A percentile compares a stretch with the other conserved stretches of the same genome.
These are phyloP conservation scores for Leptosphaerulina australis DNA, from an alignment of 2,329 filamentous ascomycete genomes.

Conservation along the genomic window DNA sequence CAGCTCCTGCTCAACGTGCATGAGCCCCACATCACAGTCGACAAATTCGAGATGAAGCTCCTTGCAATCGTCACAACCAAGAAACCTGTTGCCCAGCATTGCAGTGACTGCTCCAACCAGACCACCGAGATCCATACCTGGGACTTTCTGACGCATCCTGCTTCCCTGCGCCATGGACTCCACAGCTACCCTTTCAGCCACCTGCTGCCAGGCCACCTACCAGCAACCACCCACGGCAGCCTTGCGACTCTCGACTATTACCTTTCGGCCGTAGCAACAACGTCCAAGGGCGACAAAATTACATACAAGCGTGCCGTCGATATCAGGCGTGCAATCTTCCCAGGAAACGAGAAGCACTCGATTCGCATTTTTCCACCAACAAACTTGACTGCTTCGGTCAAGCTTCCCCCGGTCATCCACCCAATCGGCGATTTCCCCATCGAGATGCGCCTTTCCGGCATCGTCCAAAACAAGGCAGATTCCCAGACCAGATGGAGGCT, in stretches of 20 bases:
- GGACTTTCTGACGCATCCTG: conserved; percentile 65
- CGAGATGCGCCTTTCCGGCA: conserved; percentile 81
- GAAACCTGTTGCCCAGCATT: conserved; percentile 80
- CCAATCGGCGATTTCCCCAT: conserved; percentile 83
- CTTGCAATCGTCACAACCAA: conserved; percentile 75
- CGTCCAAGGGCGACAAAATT: conserved; percentile 66
- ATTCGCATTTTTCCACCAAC: conserved; percentile 96
- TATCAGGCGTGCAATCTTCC: conserved; percentile 79
- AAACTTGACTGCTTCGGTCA: conserved; percentile 84
- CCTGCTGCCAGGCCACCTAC: conserved; percentile 82
- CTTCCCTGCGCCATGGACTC: conserved; percentile 55
- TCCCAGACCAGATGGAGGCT: conserved; percentile 84
- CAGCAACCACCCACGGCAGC: conserved; percentile 76
- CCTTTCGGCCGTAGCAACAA: conserved; percentile 61
- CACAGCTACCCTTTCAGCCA: conserved; percentile 90
- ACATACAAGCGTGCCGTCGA: conserved; percentile 71
- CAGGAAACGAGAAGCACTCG: conserved; percentile 82
- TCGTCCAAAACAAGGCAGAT: conserved; percentile 71
- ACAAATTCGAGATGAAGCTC: conserved; percentile 75
- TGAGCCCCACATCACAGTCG: conserved; percentile 68
- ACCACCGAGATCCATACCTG: conserved; percentile 77
- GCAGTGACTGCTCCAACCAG: conserved; percentile 74
- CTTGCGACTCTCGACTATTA: conserved; percentile 79
- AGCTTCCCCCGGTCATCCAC: conserved; percentile 82
- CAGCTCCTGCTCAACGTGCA: conserved; percentile 76